Conservation (phyloP, 345 rosid genomes). For the Lumnitzera littorea region DNA sequence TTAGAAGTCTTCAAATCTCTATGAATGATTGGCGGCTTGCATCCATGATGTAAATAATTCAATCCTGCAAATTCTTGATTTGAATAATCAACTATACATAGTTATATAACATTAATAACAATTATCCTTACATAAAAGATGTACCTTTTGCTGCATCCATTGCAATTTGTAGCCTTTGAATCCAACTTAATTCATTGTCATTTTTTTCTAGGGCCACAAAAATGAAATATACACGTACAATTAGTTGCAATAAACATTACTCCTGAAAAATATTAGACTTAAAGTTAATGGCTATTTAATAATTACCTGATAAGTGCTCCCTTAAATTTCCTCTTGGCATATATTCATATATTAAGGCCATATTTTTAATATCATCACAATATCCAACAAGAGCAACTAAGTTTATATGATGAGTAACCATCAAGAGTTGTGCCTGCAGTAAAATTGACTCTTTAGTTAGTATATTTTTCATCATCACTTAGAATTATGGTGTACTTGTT, state of each 20-base stretch:
- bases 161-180: constrained; percentile 23
- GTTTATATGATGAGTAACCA: constrained; percentile 50
- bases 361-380: constrained; percentile 27
- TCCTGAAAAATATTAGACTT: no score
- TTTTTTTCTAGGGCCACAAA: constrained; percentile 1
- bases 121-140: neutral
- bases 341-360: constrained; percentile 44
- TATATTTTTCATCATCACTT: constrained; percentile 2
- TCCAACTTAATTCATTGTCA: constrained; percentile 26
- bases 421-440: constrained; percentile 36
- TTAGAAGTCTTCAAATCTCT: constrained; percentile 47
- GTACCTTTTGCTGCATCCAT: constrained; percentile 27
- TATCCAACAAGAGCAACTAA: constrained; percentile 39
- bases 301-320: constrained; percentile 31
- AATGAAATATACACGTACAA: no score
- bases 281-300: neutral
- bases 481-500: no score
- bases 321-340: constrained; percentile 44
- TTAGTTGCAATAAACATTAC: no score
- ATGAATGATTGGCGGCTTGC: constrained; percentile 50
- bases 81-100: neutral
- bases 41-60: constrained; percentile 56
- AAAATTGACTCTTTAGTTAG: neutral
- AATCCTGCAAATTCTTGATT: constrained; percentile 26
- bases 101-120: neutral